These are phyloP conservation scores for Trametes cubensis DNA, from an alignment of 768 basidiomycete species.

Conservation along the genomic window DNA sequence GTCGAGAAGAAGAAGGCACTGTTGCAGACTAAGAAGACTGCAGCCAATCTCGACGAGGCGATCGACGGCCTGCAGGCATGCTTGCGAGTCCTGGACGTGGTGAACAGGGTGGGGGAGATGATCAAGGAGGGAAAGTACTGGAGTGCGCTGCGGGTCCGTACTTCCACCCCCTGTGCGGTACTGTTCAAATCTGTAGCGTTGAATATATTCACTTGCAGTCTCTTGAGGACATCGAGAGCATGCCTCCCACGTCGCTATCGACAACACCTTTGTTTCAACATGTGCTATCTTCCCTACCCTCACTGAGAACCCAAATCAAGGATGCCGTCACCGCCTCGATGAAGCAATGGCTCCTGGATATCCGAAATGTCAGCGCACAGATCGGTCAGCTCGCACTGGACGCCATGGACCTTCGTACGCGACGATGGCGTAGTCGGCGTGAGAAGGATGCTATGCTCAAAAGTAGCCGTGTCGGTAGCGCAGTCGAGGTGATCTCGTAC, in stretches of 20 bases:
- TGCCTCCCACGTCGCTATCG: conserved; percentile 85
- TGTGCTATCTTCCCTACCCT: conserved; percentile 89
- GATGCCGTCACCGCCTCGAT: conserved; percentile 92
- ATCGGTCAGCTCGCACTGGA: conserved; percentile 89
- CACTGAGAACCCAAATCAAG: conserved; percentile 85
- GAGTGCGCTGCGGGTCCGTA: conserved; percentile 90
- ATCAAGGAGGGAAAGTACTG: conserved; percentile 93
- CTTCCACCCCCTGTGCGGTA: conserved; percentile 29
- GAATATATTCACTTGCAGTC: conserved; percentile 58
- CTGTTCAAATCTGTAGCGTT: conserved; percentile 23
- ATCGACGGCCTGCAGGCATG: conserved; percentile 95
- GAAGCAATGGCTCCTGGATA: conserved; percentile 97
- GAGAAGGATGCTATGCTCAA: conserved; percentile 84
- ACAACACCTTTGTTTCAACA: conserved; percentile 94
- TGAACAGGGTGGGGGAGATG: conserved; percentile 91
- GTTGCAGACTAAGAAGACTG: conserved; percentile 89
- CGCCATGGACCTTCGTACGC: conserved; percentile 80
- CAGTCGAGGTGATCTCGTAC: conserved; percentile 88
- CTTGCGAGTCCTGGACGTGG: conserved; percentile 88
- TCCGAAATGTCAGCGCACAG: conserved; percentile 82
- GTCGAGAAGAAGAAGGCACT: conserved; percentile 93
- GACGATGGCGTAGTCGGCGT: conserved; percentile 80
- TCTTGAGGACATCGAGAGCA: conserved; percentile 90
- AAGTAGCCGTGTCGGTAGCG: conserved; percentile 81
- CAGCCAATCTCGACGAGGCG: conserved; percentile 92